Evolutionary conservation across 2,329 filamentous ascomycete species (phyloP).

Genomic region (Penicillium italicum): DNA sequence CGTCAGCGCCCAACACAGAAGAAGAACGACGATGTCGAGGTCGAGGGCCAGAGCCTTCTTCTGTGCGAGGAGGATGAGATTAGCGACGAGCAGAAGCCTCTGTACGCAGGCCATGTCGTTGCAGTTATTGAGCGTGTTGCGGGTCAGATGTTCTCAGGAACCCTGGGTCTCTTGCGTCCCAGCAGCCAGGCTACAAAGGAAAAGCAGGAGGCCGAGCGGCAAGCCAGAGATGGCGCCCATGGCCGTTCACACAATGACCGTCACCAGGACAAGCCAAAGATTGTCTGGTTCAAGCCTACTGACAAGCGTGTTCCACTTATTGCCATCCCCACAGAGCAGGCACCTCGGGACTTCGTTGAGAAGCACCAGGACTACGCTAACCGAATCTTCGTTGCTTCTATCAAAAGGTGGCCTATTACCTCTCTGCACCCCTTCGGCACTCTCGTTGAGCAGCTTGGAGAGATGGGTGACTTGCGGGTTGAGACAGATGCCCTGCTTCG

Average conservation of each 20-base stretch:
- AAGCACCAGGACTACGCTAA: conserved; percentile 97
- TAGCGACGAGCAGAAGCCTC: conserved; percentile 94
- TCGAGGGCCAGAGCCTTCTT: conserved; percentile 93
- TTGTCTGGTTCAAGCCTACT: conserved; percentile 99
- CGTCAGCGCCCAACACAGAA: conserved; percentile 97
- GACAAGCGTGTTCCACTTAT: conserved; percentile 98
- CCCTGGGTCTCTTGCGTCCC: conserved; percentile 85
- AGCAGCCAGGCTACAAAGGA: conserved; percentile 99
- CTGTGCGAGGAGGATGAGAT: conserved; percentile 98
- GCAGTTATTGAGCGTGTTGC: conserved; percentile 95
- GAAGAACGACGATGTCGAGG: conserved; percentile 99
- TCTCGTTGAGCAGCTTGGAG: conserved; percentile 91
- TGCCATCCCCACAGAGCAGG: conserved; percentile 96
- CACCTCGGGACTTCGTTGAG: conserved; percentile 95
- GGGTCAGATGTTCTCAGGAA: conserved; percentile 98
- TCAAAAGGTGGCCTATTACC: conserved; percentile 99
- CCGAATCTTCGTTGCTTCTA: conserved; percentile 97
- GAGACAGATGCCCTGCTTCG: conserved; percentile 95
- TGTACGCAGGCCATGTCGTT: conserved; percentile 95
- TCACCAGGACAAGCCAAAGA: conserved; percentile 95
- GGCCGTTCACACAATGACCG: conserved; percentile 74
- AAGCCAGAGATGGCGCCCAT: conserved; percentile 76
- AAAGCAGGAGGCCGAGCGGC: conserved; percentile 96
- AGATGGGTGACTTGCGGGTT: conserved; percentile 95
- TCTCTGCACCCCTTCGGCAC: conserved; percentile 99